Evolutionary conservation across 176 grass and related monocot genomes (phyloP), one percentile per base, ranked within the genome.

Genomic region (Triticum turgidum): DNA sequence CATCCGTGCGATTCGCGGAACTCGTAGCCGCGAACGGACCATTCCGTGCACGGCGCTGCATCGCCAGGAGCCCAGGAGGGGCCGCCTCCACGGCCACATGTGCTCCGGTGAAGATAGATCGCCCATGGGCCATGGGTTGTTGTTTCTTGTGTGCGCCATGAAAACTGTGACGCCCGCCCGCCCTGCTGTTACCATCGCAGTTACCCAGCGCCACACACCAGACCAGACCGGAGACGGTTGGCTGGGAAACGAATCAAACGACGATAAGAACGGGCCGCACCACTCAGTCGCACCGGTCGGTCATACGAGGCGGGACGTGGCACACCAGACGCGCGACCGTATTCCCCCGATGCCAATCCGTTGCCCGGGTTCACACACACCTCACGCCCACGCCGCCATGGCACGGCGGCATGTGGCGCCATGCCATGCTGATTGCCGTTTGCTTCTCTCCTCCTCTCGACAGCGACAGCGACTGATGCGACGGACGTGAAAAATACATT

Each of bases 351-450:
- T 85, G 81, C 86, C 76, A 2, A 70, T 91, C 82, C 2, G 30
- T 9, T 42, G 51, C 29, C 39, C 82, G 2, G 18, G 69, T 81
- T 91, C 89, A 88, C 85, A 87, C 88, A 13, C 88, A 44, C 79
- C 11, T 22, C 78, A 29, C 61, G 4, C 62, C 7, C 37, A 64
- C 51, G 66, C 29, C 65, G 32, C 17, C 67, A 38, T 70, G 18
- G 67, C 76, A 61, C 51, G 56, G 18, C 56, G 56, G 56, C 56
- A 59, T 59, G 20, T 63, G 86, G 56, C 59, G 42, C 33, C 82
- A 56, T 77, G 65, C 29, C 49, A 6, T 17, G 51, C 1, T 54
- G 51, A 54, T 54, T 54, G 51, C 51, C 2, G 51, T 18, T 79
- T 33, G 21, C 24, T 65, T 65, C 4, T 49, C 45, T 49, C 12